A percentile compares a stretch with the other conserved stretches of the same genome.
phyloP scores from a whole-genome alignment of 495 filamentous ascomycete species.

The Coniosporium apollinis region DNA sequence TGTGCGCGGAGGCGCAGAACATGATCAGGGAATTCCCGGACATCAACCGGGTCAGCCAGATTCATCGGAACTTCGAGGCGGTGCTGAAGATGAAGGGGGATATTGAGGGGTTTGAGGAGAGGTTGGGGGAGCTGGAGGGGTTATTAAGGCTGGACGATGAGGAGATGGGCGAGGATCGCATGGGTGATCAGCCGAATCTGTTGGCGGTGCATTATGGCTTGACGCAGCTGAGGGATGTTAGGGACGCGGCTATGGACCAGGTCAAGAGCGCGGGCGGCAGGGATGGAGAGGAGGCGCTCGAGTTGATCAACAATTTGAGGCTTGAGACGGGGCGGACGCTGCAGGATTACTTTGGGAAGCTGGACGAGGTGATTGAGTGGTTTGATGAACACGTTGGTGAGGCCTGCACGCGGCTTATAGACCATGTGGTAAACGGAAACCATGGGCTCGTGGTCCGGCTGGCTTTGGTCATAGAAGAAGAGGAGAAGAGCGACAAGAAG shows the following conservation, averaged over 20 bases:
- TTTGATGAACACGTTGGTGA: slow-evolving; percentile 91
- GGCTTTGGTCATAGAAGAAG: slow-evolving; percentile 81
- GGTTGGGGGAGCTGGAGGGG: slow-evolving; percentile 52
- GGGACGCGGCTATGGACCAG: slow-evolving; percentile 92
- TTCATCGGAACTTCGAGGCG: slow-evolving; percentile 84
- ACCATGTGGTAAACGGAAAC: slow-evolving; percentile 67
- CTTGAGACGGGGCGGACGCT: slow-evolving; percentile 50
- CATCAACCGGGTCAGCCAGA: slow-evolving; percentile 83
- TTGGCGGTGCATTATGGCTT: slow-evolving; percentile 78
- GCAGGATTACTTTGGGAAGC: slow-evolving; percentile 69
- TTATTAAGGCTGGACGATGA: slow-evolving; percentile 68
- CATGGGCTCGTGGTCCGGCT: slow-evolving; percentile 76
- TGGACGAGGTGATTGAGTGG: slow-evolving; percentile 76
- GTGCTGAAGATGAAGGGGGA: slow-evolving; percentile 83
- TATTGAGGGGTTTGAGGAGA: slow-evolving; percentile 66
- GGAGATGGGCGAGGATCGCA: slow-evolving; percentile 66
- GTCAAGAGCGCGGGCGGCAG: slow-evolving; percentile 15
- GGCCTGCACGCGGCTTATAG: slow-evolving; percentile 79
- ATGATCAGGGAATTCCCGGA: slow-evolving; percentile 95
- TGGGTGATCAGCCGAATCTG: slow-evolving; percentile 84
- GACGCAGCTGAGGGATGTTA: slow-evolving; percentile 77
- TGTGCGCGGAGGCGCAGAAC: slow-evolving; percentile 87
- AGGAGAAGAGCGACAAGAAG: slow-evolving; percentile 88
- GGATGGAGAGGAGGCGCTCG: slow-evolving; percentile 16
- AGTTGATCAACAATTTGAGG: slow-evolving; percentile 29